Evolutionary conservation across 176 grass and related monocot genomes (phyloP), one percentile per base, ranked within the genome.

Genomic region (Panicum miliaceum): DNA sequence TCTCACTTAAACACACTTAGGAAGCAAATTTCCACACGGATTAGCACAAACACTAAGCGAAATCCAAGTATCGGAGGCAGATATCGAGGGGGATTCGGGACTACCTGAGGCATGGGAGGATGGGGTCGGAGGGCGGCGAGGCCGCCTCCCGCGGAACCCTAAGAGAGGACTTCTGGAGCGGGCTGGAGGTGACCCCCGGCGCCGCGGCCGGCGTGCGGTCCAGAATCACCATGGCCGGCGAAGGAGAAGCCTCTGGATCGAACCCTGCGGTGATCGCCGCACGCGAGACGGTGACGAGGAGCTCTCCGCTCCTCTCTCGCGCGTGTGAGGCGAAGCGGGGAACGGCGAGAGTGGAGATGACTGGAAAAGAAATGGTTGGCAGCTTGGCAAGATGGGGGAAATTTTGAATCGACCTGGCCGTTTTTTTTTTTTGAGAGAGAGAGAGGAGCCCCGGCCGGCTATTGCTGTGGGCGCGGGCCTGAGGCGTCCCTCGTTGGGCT

Each of bases 41-140:
- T n/a, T 25, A 8, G 6, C 37, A 40, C 47, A 26, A 26, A 48
- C 9, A 3, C 43, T 78, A 59, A 59, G 59, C 12, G 11, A 38
- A 83, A 79, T 79, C 58, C 0, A 51, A 63, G 76, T 15, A 12
- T 7, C 14, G 22, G 15, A 53, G 42, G 25, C 37, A 35, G 5
- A 81, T 85, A 12, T 47, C 3, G 38, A 78, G n/a, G 52, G n/a
- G 2, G 42, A 36, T 37, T 35, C 32, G 51, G 61, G 23, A 10
- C 16, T 83, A 96, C 96, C 93, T 79, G 58, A 96, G 87, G 82
- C 84, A 90, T 1, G 93, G 93, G 61, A 88, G 87, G 72, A 99
- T 90, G 36, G 93, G 91, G 84, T 99, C 96, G 56, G 40, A 74
- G 41, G 47, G 82, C 59, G 42, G 56, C 53, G 92, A 57, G 22